Evolutionary conservation across 768 basidiomycete genomes (phyloP).

Genomic region (Pleurotus eryngii): DNA sequence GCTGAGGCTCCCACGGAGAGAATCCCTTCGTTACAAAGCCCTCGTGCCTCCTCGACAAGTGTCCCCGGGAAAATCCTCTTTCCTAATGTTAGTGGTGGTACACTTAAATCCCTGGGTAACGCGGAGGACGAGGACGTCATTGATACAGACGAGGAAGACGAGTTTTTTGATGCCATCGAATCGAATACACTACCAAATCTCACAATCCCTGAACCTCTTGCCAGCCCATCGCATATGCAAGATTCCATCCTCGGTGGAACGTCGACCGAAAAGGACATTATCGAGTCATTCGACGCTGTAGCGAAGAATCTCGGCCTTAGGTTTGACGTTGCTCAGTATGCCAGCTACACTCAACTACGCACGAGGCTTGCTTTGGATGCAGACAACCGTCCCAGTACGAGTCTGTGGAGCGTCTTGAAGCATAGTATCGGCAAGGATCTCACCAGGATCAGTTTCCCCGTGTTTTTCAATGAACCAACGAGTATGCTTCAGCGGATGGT

Average conservation of each 20-base stretch:
- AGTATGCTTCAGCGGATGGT: constrained; percentile 97
- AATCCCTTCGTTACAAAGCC: background rate
- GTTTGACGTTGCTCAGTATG: constrained; percentile 42
- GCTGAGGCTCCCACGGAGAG: too few relatives aligned
- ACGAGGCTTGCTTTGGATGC: constrained; percentile 51
- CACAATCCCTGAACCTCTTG: constrained; percentile 62
- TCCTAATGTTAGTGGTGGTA: background rate
- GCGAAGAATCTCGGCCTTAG: constrained; percentile 5
- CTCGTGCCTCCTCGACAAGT: background rate
- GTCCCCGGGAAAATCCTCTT: background rate
- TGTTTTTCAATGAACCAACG: constrained; percentile 91
- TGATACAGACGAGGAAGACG: constrained; percentile 84
- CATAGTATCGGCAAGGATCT: constrained; percentile 94
- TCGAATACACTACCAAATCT: constrained; percentile 74
- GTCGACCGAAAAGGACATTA: background rate
- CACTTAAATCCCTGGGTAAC: constrained; percentile 9
- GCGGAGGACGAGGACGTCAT: constrained; percentile 28
- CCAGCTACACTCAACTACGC: constrained; percentile 67
- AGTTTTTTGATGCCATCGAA: constrained; percentile 98
- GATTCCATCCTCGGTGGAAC: constrained; percentile 14
- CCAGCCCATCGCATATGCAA: constrained; percentile 36
- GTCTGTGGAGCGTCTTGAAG: constrained; percentile 94
- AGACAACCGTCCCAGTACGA: constrained; percentile 85
- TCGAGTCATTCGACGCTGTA: background rate
- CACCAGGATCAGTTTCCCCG: constrained; percentile 93